Evolutionary conservation across 805 yeast species (phyloP).

Genomic region (Yarrowia sp.): DNA sequence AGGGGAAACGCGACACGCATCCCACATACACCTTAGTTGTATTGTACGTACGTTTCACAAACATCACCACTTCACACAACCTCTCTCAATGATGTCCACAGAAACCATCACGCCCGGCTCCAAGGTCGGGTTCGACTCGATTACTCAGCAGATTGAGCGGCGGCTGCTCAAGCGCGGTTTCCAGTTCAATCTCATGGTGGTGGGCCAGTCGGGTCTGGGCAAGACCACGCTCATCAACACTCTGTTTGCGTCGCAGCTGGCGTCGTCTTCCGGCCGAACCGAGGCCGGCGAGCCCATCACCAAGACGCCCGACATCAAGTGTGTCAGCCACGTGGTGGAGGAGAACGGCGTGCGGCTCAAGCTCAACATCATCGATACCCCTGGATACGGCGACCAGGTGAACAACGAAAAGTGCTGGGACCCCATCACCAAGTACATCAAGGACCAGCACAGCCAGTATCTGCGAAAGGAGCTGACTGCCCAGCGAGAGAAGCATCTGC

Average conservation of each 20-base stretch:
- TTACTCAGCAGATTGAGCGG: constrained; percentile 93
- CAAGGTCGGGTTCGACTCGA: constrained; percentile 96
- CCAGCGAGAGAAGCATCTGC: constrained; percentile 80
- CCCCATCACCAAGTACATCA: constrained; percentile 89
- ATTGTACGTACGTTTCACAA: constrained; percentile 21
- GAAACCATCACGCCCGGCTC: constrained; percentile 61
- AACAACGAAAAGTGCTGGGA: constrained; percentile 97
- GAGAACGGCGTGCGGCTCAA: constrained; percentile 90
- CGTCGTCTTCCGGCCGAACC: constrained; percentile 75
- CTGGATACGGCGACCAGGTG: constrained; percentile 97
- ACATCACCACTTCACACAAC: constrained; percentile 11
- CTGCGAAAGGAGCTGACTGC: constrained; percentile 94
- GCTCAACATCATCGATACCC: constrained; percentile 91
- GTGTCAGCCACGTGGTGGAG: constrained; percentile 57
- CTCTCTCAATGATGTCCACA: constrained; percentile 14
- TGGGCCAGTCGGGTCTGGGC: constrained; percentile 90
- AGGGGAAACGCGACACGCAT: constrained; percentile 39
- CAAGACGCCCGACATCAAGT: constrained; percentile 81
- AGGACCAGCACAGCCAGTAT: constrained; percentile 92
- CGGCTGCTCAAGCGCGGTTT: constrained; percentile 91
- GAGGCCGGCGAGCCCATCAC: constrained; percentile 73
- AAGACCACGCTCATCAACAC: constrained; percentile 92
- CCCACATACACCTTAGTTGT: constrained; percentile 8
- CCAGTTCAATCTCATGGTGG: constrained; percentile 92
- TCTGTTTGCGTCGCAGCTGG: constrained; percentile 81